Base-by-base conservation (phyloP, 495 filamentous ascomycete species). In the Talaromyces borbonicus region DNA sequence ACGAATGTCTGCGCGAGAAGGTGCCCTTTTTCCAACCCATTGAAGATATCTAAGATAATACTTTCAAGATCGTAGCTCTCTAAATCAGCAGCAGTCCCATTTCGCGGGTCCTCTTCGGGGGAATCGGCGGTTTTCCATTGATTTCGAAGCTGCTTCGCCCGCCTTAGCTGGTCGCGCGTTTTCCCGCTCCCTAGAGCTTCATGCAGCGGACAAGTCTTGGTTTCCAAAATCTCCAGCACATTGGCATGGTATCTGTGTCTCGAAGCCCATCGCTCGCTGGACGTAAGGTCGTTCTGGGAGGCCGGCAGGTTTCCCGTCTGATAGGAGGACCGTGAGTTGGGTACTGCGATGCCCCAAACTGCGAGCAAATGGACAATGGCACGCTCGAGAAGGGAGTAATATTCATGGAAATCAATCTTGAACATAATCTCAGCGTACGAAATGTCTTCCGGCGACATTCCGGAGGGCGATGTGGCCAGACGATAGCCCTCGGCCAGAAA, bases 351-450 rank as follows among this genome's bases (percentile, higher is more conserved):
- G 12, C 71, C 74, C 39, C 75, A 79, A 0, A 83, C 70, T 0
- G 62, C 71, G 19, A 81, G 66, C 4, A 81, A 57, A 40, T 80
- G 78, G 1, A 81, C 76, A 3, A 83, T 65, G 0, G 76, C 76
- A 5, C 79, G 74, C 57, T 84, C 80, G 14, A 83, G 65, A 0
- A 81, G 62, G 48, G 77, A 75, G 66, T 83, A 83, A 62, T 75
- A 84, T 49, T 84, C 80, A 61, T 80, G 75, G 50, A 83, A 84
- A 50, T 84, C 80, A 5, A 83, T 61, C 55, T 83, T 82, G 63
- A 84, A 84, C 71, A 82, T 82, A 23, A 76, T 69, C 51, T 80
- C 74, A 0, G 67, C 65, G 18, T 77, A 64, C 8, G 55, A 43
- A 43, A 61, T 40, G 9, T 59, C 52, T 15, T 46, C 53, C 3